Base-by-base conservation (phyloP, 2,329 filamentous ascomycete species). In the Neonectria neomacrospora region DNA sequence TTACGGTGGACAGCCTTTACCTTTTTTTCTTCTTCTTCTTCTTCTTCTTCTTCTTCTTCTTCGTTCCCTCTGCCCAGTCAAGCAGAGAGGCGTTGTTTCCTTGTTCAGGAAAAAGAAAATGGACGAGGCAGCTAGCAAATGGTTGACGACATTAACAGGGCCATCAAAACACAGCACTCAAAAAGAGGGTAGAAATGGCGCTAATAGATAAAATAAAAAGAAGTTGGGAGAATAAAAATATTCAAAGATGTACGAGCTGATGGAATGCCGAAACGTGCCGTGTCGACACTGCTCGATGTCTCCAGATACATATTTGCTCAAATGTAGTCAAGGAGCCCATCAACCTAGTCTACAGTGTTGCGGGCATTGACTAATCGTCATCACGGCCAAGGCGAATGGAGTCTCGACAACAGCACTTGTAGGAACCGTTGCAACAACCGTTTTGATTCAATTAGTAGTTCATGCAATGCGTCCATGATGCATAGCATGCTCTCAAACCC, bases 141-240 rank as follows among this genome's bases (percentile, higher is more conserved):
- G 26, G n/a, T 28, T 51, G 23, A n/a, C 18, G 45, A n/a, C 22
- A 58, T 51, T 42, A 11, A 16, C 14, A 50, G 41, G 20, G 12
- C 32, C 23, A 32, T 48, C 34, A 42, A 53, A 54, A 50, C 42
- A 37, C 30, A 42, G 42, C 41, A 58, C 47, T 58, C 60, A n/a
- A 51, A 45, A 34, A 34, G 47, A 45, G 50, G 51, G 42, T 58
- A 58, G 60, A 54, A 39, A 45, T 48, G 41, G 59, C 20, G n/a
- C 37, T 34, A 28, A 54, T 63, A 54, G 54, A 58, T 7, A 58
- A 63, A 58, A 63, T 22, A n/a, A 53, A 54, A 47, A 61, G 26
- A 50, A 20, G 2, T 50, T 8, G 26, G 20, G 26, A 20, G 10
- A 54, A 23, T 45, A n/a, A 45, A 51, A 28, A 23, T 28, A 28